phyloP scores from a whole-genome alignment of 2,329 filamentous ascomycete genomes.

The Botrytis sinoallii region DNA sequence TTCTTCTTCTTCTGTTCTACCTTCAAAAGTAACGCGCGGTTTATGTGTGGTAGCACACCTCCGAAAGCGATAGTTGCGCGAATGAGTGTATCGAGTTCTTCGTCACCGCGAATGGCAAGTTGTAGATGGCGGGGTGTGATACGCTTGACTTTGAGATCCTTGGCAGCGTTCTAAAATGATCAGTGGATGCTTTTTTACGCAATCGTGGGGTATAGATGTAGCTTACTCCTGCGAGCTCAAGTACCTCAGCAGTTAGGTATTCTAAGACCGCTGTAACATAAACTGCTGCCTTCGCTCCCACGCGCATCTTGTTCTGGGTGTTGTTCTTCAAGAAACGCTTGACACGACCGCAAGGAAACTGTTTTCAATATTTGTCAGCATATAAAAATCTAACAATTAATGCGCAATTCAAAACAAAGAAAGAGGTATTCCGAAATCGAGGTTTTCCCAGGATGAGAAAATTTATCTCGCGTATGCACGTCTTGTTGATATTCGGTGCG shows the following conservation, averaged over 20 bases:
- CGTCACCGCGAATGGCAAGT: slow-evolving; percentile 95
- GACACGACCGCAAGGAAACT: slow-evolving; percentile 99
- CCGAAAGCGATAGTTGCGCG: slow-evolving; percentile 97
- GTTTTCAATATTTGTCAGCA: slow-evolving; percentile 38
- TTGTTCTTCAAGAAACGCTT: slow-evolving; percentile 99
- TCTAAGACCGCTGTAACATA: slow-evolving; percentile 98
- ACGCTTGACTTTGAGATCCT: slow-evolving; percentile 99
- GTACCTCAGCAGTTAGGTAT: slow-evolving; percentile 95
- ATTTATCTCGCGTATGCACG: slow-evolving; percentile 10
- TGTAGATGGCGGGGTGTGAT: slow-evolving; percentile 98
- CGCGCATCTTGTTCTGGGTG: slow-evolving; percentile 99
- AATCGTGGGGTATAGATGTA: slow-evolving; percentile 21
- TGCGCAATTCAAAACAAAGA: slow-evolving; percentile 8
- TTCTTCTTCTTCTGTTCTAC: slow-evolving; percentile 97
- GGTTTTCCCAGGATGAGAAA: slow-evolving; percentile 13
- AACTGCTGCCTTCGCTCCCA: slow-evolving; percentile 96
- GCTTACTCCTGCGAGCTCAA: slow-evolving; percentile 88
- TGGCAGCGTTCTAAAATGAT: slow-evolving; percentile 75
- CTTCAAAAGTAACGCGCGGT: slow-evolving; percentile 91
- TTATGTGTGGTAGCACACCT: slow-evolving; percentile 98
- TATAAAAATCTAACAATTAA: not conserved
- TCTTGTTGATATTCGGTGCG: slow-evolving; percentile 30
- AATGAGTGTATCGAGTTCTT: slow-evolving; percentile 96
- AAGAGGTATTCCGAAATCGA: not conserved
- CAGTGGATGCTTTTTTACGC: slow-evolving; percentile 19